Conservation (phyloP, 495 filamentous ascomycete species). For the Trypethelium eluteriae region DNA sequence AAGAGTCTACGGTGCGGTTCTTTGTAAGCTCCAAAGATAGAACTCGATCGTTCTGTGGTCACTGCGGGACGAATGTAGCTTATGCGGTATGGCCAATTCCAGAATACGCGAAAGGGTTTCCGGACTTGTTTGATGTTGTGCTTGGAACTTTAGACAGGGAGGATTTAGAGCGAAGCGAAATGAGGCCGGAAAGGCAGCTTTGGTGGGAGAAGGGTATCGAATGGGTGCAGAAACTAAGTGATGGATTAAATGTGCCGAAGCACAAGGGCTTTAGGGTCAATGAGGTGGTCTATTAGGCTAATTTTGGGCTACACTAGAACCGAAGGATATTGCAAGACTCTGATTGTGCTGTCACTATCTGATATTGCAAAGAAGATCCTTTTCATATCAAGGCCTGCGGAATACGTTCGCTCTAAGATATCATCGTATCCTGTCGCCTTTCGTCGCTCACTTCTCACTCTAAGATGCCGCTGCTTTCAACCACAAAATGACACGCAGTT, state of each 20-base stretch:
- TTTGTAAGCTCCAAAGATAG: slow-evolving; percentile 15
- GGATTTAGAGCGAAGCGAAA: slow-evolving; percentile 15
- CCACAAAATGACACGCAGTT: background rate
- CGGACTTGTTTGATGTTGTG: slow-evolving; percentile 22
- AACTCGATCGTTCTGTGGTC: slow-evolving; percentile 26
- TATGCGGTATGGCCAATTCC: slow-evolving; percentile 12
- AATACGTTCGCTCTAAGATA: background rate
- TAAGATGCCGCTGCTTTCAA: background rate
- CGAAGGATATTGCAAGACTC: slow-evolving; percentile 8
- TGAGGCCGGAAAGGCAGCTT: slow-evolving; percentile 24
- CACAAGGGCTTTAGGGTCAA: background rate
- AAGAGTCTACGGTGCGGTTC: slow-evolving; percentile 15
- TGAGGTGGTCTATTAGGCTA: background rate
- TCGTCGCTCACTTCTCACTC: background rate
- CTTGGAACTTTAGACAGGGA: slow-evolving; percentile 25
- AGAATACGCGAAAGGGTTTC: slow-evolving; percentile 7
- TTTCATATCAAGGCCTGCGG: background rate
- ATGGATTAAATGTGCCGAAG: slow-evolving; percentile 1
- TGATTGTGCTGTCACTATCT: background rate
- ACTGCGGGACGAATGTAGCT: slow-evolving; percentile 25
- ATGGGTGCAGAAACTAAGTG: slow-evolving; percentile 19
- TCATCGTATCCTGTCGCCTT: background rate
- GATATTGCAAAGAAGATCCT: background rate
- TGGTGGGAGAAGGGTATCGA: slow-evolving; percentile 25
- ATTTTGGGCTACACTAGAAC: background rate